Evolutionary conservation across 257 asterid genomes (phyloP).

Genomic region (Solanum virginianum): DNA sequence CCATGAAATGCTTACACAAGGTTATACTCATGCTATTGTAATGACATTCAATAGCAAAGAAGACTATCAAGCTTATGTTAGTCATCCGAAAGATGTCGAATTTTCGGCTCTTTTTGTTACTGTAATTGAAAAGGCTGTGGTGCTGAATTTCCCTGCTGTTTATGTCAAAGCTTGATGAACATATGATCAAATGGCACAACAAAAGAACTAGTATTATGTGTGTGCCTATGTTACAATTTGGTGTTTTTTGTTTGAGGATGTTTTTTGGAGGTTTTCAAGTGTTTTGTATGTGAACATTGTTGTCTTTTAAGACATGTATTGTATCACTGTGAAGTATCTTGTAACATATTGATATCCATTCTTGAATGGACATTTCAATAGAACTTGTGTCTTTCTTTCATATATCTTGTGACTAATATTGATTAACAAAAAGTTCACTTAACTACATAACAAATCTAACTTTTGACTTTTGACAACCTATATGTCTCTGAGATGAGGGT

Average conservation of each 20-base stretch:
- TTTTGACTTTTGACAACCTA: not conserved
- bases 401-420: not conserved
- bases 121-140: conserved; percentile 55
- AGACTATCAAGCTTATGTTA: conserved; percentile 39
- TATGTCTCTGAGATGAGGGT: not conserved
- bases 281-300: not conserved
- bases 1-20: conserved; percentile 67
- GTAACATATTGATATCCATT: not conserved
- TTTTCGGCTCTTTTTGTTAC: conserved; percentile 45
- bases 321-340: not conserved
- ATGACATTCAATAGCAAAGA: conserved; percentile 79
- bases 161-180: conserved; percentile 31
- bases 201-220: not conserved
- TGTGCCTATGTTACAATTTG: not conserved
- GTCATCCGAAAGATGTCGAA: conserved; percentile 54
- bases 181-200: not conserved
- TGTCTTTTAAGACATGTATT: not conserved
- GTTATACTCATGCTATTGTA: conserved; percentile 75
- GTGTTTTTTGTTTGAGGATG: not conserved
- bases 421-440: not conserved
- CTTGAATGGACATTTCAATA: not conserved
- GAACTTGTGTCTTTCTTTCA: not conserved
- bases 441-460: not conserved
- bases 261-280: not conserved
- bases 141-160: conserved; percentile 79